phyloP scores from a whole-genome alignment of 768 basidiomycete genomes.

The Sarcomyxa edulis region DNA sequence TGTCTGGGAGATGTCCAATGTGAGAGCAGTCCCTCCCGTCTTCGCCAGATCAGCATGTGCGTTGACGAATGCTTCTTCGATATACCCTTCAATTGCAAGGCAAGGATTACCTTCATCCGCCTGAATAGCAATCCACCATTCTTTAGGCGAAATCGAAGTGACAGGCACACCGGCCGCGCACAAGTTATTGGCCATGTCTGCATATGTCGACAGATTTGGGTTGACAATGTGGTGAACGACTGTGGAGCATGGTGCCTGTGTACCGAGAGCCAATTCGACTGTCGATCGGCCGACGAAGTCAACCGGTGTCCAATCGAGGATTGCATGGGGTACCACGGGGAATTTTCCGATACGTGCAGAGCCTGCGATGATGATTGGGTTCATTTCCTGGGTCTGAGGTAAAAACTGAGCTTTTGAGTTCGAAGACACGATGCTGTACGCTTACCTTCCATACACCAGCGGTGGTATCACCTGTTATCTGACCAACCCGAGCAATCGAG shows the following conservation, averaged over 20 bases:
- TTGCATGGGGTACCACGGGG: neutral
- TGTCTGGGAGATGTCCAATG: slow-evolving; percentile 7
- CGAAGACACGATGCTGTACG: neutral
- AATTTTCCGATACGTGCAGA: slow-evolving; percentile 9
- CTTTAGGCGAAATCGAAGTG: neutral
- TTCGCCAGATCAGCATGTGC: neutral
- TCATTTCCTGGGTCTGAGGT: slow-evolving; percentile 9
- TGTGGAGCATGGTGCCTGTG: neutral
- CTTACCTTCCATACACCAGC: slow-evolving; percentile 10
- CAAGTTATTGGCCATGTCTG: slow-evolving; percentile 3
- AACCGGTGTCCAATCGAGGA: slow-evolving; percentile 9
- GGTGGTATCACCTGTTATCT: slow-evolving; percentile 8
- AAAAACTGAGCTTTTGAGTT: neutral
- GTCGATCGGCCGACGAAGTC: slow-evolving; percentile 7
- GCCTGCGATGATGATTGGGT: slow-evolving; percentile 11
- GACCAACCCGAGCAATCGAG: slow-evolving; percentile 9
- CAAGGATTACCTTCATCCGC: slow-evolving; percentile 9
- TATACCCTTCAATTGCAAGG: slow-evolving; percentile 7
- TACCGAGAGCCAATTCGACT: slow-evolving; percentile 7
- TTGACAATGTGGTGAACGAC: slow-evolving; percentile 7
- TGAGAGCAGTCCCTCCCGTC: neutral
- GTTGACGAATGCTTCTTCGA: slow-evolving; percentile 9
- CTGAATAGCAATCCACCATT: slow-evolving; percentile 9
- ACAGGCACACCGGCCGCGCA: neutral
- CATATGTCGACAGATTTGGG: neutral